A percentile compares a stretch with the other conserved stretches of the same genome.
Conservation (phyloP, 176 grass and related monocot species). For the Themeda triandra region DNA sequence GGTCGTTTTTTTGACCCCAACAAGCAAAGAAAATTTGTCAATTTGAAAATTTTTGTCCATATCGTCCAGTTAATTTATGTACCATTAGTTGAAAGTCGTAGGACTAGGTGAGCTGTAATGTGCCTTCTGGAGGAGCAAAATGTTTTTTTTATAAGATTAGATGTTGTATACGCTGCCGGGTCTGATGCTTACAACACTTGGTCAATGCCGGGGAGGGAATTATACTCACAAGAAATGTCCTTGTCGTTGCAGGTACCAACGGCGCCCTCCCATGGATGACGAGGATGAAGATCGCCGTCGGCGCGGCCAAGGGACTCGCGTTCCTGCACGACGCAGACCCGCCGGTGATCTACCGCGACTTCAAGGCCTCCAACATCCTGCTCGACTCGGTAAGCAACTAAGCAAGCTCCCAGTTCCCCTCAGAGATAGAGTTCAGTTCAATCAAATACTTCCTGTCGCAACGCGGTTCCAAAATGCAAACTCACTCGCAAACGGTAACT, state of each 20-base stretch:
- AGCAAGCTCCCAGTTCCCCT: background rate
- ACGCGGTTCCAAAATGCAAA: conserved; percentile 6
- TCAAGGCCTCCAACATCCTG: conserved; percentile 78
- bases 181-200: background rate
- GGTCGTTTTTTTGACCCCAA: background rate
- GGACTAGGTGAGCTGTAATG: conserved; percentile 15
- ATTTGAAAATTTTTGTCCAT: background rate
- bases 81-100: conserved; percentile 1
- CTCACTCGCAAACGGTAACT: conserved; percentile 9
- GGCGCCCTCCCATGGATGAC: conserved; percentile 60
- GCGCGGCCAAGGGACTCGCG: conserved; percentile 69
- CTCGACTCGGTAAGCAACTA: conserved; percentile 66
- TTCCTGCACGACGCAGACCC: conserved; percentile 57
- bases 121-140: background rate
- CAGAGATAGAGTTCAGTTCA: background rate
- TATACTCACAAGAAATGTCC: conserved; percentile 10
- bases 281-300: conserved; percentile 64
- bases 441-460: background rate
- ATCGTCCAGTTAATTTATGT: background rate
- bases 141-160: background rate
- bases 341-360: conserved; percentile 72
- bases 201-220: conserved; percentile 21
- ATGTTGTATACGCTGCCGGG: background rate
- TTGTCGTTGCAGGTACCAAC: conserved; percentile 24
- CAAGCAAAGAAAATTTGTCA: background rate